Base-by-base conservation (phyloP, 345 rosid genomes). In the Nasturtium officinale region DNA sequence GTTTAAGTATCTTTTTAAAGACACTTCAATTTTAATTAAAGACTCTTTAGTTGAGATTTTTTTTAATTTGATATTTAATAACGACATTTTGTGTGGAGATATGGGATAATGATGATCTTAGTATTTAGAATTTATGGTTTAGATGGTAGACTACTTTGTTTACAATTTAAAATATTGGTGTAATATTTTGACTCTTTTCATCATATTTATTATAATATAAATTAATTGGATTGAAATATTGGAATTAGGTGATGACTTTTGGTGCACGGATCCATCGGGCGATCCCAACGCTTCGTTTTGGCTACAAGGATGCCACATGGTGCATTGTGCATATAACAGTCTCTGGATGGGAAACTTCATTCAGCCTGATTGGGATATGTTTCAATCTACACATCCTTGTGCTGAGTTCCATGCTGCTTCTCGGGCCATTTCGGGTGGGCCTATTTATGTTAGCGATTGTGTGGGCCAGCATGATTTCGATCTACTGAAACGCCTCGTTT, bases 361-460 rank as follows among this genome's bases (percentile, higher is more conserved):
- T 51, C 99, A 91, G 68, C 99, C 99, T 5, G 98, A 95, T 64
- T 95, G 99, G 99, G 99, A 91, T 82, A 91, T 95, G 99, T 95
- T 95, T 84, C 99, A 91, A 65, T 88, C 99, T 4, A 90, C 98
- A 5, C 98, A 95, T 72, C 96, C 97, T 23, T 95, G 96, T 78
- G 97, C 96, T 3, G 92, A 86, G 76, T 95, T 91, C 80, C 98
- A 91, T 30, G 99, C 98, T 48, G 99, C 99, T 25, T 95, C 99
- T 7, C 80, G 97, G 9, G 98, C 99, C 3, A 91, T 91, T 76
- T 95, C 99, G 0, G 99, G 98, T 0, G 99, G 99, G 5, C 99
- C 99, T 0, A 88, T 95, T 38, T 95, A 91, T 50, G 71, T 95
- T 5, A 91, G 98, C 23, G 98, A 91, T 78, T 51, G 84, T 0